Evolutionary conservation across 2,329 filamentous ascomycete species (phyloP), one percentile per base, ranked within the genome.

Genomic region (Alternaria dauci): DNA sequence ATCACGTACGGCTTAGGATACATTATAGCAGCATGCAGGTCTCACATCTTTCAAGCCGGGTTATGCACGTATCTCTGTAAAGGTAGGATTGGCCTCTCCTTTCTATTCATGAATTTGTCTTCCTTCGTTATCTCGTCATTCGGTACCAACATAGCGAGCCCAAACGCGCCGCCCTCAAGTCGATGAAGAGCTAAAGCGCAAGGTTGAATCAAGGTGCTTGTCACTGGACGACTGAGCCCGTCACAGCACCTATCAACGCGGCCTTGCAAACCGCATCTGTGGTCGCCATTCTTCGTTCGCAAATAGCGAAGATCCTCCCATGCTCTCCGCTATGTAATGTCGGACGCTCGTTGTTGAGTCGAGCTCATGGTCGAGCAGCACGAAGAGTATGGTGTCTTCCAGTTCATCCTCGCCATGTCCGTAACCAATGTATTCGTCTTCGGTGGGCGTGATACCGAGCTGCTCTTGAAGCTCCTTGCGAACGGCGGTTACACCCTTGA

Each of bases 291-390:
- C 32, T 30, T 50, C 30, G 11, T 30, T 6, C 9, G 36, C 18
- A 18, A 59, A 44, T 7, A 55, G 48, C 25, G 41, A 59, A 18
- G 57, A 44, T 4, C 42, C 43, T 16, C 25, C 23, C 52, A 50
- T 43, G n/a, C 43, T 25, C 43, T 42, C 52, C 9, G 42, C 38
- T 9, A 50, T 38, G 5, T 44, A 36, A 14, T 55, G 20, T 11
- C 25, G 28, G 23, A 44, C 18, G 12, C 36, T 26, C 8, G 18
- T 25, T 2, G 38, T 44, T 6, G 30, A 43, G 38, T 55, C 20
- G 20, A 59, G 25, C 23, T 55, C n/a, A 16, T 55, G 30, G 14
- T 50, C 16, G 12, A 43, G 36, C 11, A 59, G 51, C 44, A 36
- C n/a, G 14, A 50, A 43, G n/a, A 23, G 20, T 23, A 23, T 23